Base-by-base conservation (phyloP, 2,329 filamentous ascomycete species). In the Fusarium pilosicola region DNA sequence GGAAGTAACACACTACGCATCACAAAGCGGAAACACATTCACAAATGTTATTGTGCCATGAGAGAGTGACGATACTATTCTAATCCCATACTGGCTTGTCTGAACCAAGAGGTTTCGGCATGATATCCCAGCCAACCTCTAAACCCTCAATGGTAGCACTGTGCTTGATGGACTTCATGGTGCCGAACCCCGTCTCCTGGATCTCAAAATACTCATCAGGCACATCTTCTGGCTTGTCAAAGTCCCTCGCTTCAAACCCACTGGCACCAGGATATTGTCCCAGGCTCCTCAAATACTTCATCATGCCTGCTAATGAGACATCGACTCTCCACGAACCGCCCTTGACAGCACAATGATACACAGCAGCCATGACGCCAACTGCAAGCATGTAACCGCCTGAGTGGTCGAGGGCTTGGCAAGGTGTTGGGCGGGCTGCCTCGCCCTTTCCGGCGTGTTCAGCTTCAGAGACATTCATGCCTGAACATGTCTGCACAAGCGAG, bases 381-480 rank as follows among this genome's bases (percentile, higher is more conserved):
- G 88, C 87, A 2, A 91, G 82, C 26, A 90, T 81, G 61, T 88
- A 90, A 0, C 89, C 89, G 1, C 83, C 83, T 0, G 84, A 86
- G 68, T 90, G 87, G 74, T 91, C 89, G 1, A 90, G 81, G 0
- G 86, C 88, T 77, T 90, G 88, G 61, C 85, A 88, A 0, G 88
- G 88, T 38, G 85, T 80, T 0, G 84, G 79, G 2, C 83, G 82
- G 0, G 85, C 84, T 1, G 79, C 62, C 52, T 85, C 84, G 0
- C 81, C 83, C 0, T 76, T 66, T 6, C 81, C 84, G 28, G 77
- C 84, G 51, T 85, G 83, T 62, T 85, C 81, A 0, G 88, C 88
- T 73, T 90, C 88, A 0, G 86, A 86, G 4, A 88, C 81, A 49
- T 90, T 90, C 77, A 90, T 84, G 0, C 88, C 88, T 0, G 86